phyloP scores from a whole-genome alignment of 805 yeast species.

The Pichia thaimueangensis region DNA sequence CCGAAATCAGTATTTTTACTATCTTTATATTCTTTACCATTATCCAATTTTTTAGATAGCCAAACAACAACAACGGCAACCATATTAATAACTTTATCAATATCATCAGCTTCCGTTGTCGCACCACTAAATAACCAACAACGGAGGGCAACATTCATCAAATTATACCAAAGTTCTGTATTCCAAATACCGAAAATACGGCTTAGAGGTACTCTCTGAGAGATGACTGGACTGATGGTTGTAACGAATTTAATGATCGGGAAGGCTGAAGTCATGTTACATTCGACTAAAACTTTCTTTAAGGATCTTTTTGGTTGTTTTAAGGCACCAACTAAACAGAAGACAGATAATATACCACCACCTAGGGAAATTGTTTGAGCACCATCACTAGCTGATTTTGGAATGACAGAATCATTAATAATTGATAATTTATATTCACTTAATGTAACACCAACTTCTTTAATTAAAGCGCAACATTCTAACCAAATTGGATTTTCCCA shows the following conservation, averaged over 20 bases:
- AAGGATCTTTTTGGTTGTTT: constrained; percentile 12
- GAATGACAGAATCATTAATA: neutral
- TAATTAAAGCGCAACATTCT: constrained; percentile 3
- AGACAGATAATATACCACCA: neutral
- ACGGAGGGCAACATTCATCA: constrained; percentile 11
- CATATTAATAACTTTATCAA: constrained; percentile 7
- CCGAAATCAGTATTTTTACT: neutral
- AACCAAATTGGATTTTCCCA: constrained; percentile 7
- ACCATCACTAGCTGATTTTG: neutral
- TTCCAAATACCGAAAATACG: constrained; percentile 15
- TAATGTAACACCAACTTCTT: constrained; percentile 12
- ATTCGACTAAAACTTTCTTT: constrained; percentile 14
- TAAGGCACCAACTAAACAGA: constrained; percentile 9
- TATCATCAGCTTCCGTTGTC: constrained; percentile 7
- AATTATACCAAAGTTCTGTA: constrained; percentile 11
- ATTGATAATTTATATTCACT: neutral
- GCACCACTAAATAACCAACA: constrained; percentile 16
- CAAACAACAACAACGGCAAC: constrained; percentile 8
- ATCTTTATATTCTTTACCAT: neutral
- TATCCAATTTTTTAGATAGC: constrained; percentile 6
- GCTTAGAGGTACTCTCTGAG: neutral
- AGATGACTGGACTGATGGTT: neutral
- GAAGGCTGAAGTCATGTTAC: constrained; percentile 12
- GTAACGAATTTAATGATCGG: constrained; percentile 11
- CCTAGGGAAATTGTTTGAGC: neutral